A percentile compares a stretch with the other conserved stretches of the same genome.
These are phyloP conservation scores for Hortaea sp. DNA, from an alignment of 2,329 filamentous ascomycete species.

Conservation along the genomic window DNA sequence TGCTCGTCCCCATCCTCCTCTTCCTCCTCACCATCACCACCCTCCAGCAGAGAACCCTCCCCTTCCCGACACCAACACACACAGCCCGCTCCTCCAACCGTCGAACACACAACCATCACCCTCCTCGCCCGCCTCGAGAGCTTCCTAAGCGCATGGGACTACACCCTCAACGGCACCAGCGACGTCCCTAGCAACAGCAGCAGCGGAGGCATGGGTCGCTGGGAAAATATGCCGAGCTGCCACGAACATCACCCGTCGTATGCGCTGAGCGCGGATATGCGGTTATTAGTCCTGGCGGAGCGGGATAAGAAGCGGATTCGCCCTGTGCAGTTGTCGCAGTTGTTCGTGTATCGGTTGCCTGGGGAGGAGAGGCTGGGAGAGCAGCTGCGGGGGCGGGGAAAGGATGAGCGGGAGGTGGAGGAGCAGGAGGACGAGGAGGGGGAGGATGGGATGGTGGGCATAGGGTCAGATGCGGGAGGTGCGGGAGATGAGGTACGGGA, in stretches of 20 bases:
- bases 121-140: conserved; percentile 21
- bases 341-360: conserved; percentile 24
- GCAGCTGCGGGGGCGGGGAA: not conserved
- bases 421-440: conserved; percentile 11
- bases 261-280: conserved; percentile 11
- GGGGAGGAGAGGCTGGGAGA: not conserved
- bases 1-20: conserved; percentile 6
- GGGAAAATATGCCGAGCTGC: conserved; percentile 23
- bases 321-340: conserved; percentile 15
- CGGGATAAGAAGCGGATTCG: conserved; percentile 20
- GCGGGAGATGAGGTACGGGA: not conserved
- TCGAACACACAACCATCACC: conserved; percentile 14
- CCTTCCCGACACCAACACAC: too few species aligned
- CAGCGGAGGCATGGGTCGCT: conserved; percentile 16
- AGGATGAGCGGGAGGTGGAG: not conserved
- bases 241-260: conserved; percentile 24
- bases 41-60: not conserved
- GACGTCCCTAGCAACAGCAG: conserved; percentile 12
- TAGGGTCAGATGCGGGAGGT: too few species aligned
- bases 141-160: conserved; percentile 20
- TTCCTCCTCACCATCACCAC: not conserved
- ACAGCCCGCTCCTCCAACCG: too few species aligned
- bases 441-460: not conserved
- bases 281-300: conserved; percentile 21
- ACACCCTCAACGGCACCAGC: conserved; percentile 14